Evolutionary conservation across 805 yeast species (phyloP).

Genomic region (Cyberlindnera xylosilytica): DNA sequence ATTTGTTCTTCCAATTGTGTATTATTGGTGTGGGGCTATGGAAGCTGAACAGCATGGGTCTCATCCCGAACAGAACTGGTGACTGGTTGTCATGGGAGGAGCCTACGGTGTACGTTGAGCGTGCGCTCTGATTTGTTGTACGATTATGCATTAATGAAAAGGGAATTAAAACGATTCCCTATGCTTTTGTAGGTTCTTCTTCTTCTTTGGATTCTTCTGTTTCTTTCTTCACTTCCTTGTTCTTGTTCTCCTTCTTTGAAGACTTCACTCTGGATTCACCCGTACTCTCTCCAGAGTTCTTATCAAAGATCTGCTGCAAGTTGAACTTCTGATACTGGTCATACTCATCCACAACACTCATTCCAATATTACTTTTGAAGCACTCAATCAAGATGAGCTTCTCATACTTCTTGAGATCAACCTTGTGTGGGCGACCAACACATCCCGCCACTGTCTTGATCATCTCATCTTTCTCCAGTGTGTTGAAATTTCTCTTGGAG

Average conservation of each 20-base stretch:
- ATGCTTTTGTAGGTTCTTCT: not conserved
- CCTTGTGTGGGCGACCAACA: constrained; percentile 74
- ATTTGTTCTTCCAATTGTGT: constrained; percentile 44
- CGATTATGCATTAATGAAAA: not conserved
- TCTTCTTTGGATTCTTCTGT: not conserved
- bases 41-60: constrained; percentile 84
- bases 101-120: constrained; percentile 27
- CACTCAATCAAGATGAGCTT: constrained; percentile 81
- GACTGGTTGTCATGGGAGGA: constrained; percentile 93
- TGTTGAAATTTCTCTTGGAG: constrained; percentile 72
- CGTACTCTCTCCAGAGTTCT: constrained; percentile 22
- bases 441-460: constrained; percentile 67
- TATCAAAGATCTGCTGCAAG: constrained; percentile 72
- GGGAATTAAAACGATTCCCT: not conserved
- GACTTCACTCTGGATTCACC: constrained; percentile 16
- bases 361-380: constrained; percentile 84
- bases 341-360: constrained; percentile 73
- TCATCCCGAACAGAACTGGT: constrained; percentile 80
- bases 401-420: constrained; percentile 78
- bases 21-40: constrained; percentile 75
- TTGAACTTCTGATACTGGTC: constrained; percentile 66
- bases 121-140: constrained; percentile 6
- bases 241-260: not conserved
- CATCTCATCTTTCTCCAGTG: constrained; percentile 67
- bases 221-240: not conserved